Evolutionary conservation across 805 yeast genomes (phyloP), one percentile per base, ranked within the genome.

Genomic region (Pichia phayaonensis): DNA sequence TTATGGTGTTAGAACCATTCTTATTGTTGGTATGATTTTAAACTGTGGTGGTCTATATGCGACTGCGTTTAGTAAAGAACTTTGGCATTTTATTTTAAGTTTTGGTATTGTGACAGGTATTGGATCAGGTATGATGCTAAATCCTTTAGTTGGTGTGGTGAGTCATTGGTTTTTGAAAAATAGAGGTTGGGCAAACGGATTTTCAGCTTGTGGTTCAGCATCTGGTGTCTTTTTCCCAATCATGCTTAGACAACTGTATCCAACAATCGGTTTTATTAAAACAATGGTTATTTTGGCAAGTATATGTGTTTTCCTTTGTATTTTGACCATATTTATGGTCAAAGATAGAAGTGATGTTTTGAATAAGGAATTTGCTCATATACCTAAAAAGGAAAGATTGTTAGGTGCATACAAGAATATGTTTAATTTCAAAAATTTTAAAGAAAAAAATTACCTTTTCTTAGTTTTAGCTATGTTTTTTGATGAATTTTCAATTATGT

Each of bases 141-240:
- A 83, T 8, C 89, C 90, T 0, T 64, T 81, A 41, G 72, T 84
- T 6, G 77, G 86, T 15, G 81, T 80, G 22, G 73, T 81, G 0
- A 78, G 82, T 24, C 87, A 84, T 53, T 84, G 86, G 83, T 84
- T 84, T 61, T 66, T 71, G 39, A 67, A 64, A 34, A 81, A 72
- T 57, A 70, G 90, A 57, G 90, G 84, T 1, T 69, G 73, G 52
- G 84, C 82, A 1, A 68, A 73, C 15, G 75, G 80, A 22, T 52
- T 73, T 1, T 77, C 80, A 0, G 73, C 77, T 3, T 67, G 72
- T 50, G 83, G 83, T 20, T 72, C 79, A 1, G 56, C 76, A 18
- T 81, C 82, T 4, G 84, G 83, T 41, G 64, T 77, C 49, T 54
- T 72, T 20, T 74, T 80, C 56, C 83, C 84, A 8, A 62, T 80